Evolutionary conservation across 257 asterid genomes (phyloP), one percentile per base, ranked within the genome.

Genomic region (Plantago ovata): DNA sequence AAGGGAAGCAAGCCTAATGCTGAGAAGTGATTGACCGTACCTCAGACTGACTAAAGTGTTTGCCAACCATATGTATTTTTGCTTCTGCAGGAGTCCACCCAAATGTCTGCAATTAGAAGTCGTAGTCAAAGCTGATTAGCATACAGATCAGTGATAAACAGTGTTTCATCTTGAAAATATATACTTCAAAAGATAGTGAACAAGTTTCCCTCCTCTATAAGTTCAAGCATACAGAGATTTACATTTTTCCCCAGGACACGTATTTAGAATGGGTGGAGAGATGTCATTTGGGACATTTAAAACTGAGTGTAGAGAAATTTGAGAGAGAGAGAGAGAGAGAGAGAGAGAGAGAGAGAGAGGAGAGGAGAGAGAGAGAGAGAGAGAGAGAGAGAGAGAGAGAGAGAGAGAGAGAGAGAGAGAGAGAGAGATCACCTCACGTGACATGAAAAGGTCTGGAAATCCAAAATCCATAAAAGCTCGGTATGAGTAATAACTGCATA

Each of bases 1-100:
- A 52, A 16, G 40, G 6, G 43, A 45, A 51, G 43, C 56, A 32
- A 42, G 40, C n/a, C 3, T 8, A 23, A 16, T 45, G 15, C 40
- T 14, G 24, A 21, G 58, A 43, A 55, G 49, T 38, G 65, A 19
- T 63, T 40, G 50, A 56, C 58, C 47, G 64, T 85, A 91, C 98
- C 98, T 92, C 98, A 10, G 87, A 67, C 45, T 67, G 86, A 68
- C 76, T 88, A 75, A 79, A 92, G 75, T 83, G 88, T 67, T 84
- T 84, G 38, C 46, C 71, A 68, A 85, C 86, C 93, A 88, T 81
- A 72, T 92, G 98, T 85, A 92, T 69, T 66, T 88, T 78, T 46
- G 94, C 98, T 76, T 88, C 94, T 53, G 85, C 83, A 10, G 88
- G 94, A 59, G 90, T 85, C 98, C 98, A 92, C 60, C 94, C 98